These are phyloP conservation scores for Hypoxylon lienhwacheense DNA, from an alignment of 495 filamentous ascomycete species.

Conservation along the genomic window DNA sequence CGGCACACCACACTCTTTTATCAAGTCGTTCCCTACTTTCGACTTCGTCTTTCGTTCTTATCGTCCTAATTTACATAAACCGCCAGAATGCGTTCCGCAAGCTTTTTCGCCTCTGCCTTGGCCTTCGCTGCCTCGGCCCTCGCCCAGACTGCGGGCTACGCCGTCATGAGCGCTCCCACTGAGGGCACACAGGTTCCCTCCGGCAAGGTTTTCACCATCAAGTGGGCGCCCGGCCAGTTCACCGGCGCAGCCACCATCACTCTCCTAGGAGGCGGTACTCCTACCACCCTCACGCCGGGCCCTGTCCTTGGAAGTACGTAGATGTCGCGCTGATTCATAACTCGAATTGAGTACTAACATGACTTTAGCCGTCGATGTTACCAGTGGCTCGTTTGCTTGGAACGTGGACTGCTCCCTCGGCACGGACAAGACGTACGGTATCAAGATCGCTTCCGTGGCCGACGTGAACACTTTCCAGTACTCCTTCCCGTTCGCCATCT, in stretches of 20 bases:
- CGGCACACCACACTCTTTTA: conserved; percentile 29
- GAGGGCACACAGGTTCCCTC: conserved; percentile 42
- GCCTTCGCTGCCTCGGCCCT: conserved; percentile 46
- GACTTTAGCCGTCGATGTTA: conserved; percentile 35
- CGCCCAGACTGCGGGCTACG: conserved; percentile 49
- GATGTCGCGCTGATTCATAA: neutral
- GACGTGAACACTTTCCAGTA: conserved; percentile 50
- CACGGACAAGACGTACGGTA: conserved; percentile 45
- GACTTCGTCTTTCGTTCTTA: conserved; percentile 1
- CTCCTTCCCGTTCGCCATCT: conserved; percentile 53
- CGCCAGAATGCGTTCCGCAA: conserved; percentile 49
- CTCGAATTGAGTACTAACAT: conserved; percentile 16
- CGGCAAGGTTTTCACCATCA: conserved; percentile 43
- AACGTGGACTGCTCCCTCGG: conserved; percentile 43
- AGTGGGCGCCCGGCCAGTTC: conserved; percentile 34
- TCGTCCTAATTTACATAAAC: conserved; percentile 15
- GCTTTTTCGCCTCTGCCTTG: conserved; percentile 45
- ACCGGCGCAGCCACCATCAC: conserved; percentile 39
- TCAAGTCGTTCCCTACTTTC: conserved; percentile 17
- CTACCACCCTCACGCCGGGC: conserved; percentile 34
- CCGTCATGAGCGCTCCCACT: conserved; percentile 43
- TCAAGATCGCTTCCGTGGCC: conserved; percentile 45
- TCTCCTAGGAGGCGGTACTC: conserved; percentile 45
- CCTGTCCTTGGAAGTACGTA: conserved; percentile 46
- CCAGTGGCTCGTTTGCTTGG: conserved; percentile 42